Base-by-base conservation (phyloP, 805 yeast genomes). In the Wickerhamiella siamensis region DNA sequence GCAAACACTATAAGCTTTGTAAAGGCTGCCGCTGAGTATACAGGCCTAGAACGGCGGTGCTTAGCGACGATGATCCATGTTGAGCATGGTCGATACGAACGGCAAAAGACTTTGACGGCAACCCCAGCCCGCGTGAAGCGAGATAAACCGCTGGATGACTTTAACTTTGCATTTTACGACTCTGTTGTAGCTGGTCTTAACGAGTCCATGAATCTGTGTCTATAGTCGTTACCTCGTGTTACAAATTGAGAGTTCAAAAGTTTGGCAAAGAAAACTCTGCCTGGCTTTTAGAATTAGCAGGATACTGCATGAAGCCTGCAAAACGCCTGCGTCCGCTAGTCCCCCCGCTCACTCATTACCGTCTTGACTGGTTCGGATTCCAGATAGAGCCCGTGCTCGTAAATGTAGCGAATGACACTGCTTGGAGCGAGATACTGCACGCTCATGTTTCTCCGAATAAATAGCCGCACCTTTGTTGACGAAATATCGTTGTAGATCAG, bases 301-400 rank as follows among this genome's bases (percentile, higher is more conserved):
- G 14, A 15, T n/a, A 33, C 22, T 6, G 12, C 8, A 16, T 6
- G 6, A 6, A 18, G 8, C 9, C 6, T 4, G 31, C 27, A 6
- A 19, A n/a, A 27, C 5, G 19, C 15, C 17, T 18, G 14, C 3
- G 22, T 16, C 9, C 12, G 21, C 31, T 41, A 55, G 40, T 53
- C 57, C 21, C 57, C 61, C 33, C 48, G 45, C 39, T 53, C 59
- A 40, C 54, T 52, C 48, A 61, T 44, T 3, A 88, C 96, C 63
- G 82, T 86, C 60, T 87, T 86, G 39, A 88, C 97, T 1, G 97
- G 96, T 60, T 88, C 97, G 9, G 83, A 75, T 52, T 83, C 94
- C 32, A 78, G 69, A 58, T 91, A 91, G 36, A 91, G 69, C 16
- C 79, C 77, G 58, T 91, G 88, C 56, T 91, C 95, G 58, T 86